Percentiles rank a stretch among this genome's conserved stretches.
Evolutionary conservation across 2,329 filamentous ascomycete species (phyloP).

Genomic region (Sphaceloma murrayae): DNA sequence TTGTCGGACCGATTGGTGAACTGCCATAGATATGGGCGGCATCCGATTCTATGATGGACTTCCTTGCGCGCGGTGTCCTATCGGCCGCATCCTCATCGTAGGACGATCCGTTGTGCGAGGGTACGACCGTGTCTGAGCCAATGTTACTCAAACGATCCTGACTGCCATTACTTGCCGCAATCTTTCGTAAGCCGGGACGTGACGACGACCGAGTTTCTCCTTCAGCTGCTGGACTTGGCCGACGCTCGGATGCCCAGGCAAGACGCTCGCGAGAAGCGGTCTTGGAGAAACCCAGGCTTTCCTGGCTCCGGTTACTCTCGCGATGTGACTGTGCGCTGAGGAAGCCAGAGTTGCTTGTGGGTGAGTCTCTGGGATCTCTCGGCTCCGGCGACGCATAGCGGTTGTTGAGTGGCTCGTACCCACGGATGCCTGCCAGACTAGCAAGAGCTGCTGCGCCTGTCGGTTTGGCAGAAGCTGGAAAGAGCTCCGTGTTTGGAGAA

Average conservation of each 20-base stretch:
- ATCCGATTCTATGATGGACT: conserved; percentile 14
- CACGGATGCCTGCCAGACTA: conserved; percentile 15
- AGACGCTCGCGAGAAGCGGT: conserved; percentile 12
- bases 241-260: conserved; percentile 10
- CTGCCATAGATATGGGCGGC: conserved; percentile 18
- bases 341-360: conserved; percentile 15
- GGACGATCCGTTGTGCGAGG: neutral
- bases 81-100: conserved; percentile 12
- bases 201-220: conserved; percentile 1
- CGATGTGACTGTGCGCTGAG: conserved; percentile 12
- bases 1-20: conserved; percentile 28
- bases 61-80: conserved; percentile 16
- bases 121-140: conserved; percentile 11
- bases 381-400: conserved; percentile 18
- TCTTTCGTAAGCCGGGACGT: conserved; percentile 6
- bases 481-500: conserved; percentile 15
- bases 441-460: conserved; percentile 16
- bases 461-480: conserved; percentile 15
- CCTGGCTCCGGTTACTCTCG: conserved; percentile 16
- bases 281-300: conserved; percentile 2
- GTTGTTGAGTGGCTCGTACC: conserved; percentile 18
- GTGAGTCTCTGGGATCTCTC: conserved; percentile 13
- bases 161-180: conserved; percentile 2
- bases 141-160: conserved; percentile 1
- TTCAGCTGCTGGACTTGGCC: conserved; percentile 7